Percentiles rank a stretch among this genome's conserved stretches.
Conservation (phyloP, 768 basidiomycete genomes). For the Boletus sp. region DNA sequence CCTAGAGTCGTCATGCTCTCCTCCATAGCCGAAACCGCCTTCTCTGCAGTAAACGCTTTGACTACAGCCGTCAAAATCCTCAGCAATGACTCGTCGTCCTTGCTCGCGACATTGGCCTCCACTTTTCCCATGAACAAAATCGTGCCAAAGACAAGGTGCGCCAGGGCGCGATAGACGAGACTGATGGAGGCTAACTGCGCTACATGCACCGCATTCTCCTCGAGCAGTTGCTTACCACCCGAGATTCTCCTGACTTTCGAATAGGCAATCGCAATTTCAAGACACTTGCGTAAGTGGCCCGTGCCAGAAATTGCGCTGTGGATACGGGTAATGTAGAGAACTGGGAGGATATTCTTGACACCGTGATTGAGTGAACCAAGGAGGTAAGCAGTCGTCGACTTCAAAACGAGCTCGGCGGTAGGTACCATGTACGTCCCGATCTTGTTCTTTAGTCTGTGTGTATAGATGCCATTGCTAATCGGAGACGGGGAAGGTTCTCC, state of each 20-base stretch:
- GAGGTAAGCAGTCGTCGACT: constrained; percentile 59
- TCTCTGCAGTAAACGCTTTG: constrained; percentile 71
- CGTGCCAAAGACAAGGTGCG: constrained; percentile 61
- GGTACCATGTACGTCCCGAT: constrained; percentile 73
- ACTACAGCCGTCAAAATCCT: constrained; percentile 66
- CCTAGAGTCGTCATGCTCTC: constrained; percentile 74
- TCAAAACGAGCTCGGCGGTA: constrained; percentile 70
- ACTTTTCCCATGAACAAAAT: constrained; percentile 58
- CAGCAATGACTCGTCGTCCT: constrained; percentile 51
- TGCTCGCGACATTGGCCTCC: constrained; percentile 52
- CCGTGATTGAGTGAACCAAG: constrained; percentile 59
- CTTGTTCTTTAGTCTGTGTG: constrained; percentile 79
- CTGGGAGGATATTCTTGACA: constrained; percentile 63
- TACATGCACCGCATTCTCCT: constrained; percentile 61
- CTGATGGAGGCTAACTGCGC: constrained; percentile 59
- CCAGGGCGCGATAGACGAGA: constrained; percentile 62
- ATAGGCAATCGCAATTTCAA: constrained; percentile 65
- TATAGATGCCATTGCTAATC: constrained; percentile 60
- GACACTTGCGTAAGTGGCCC: constrained; percentile 58
- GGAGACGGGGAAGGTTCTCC: constrained; percentile 42
- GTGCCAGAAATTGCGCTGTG: constrained; percentile 59
- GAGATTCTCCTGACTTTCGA: constrained; percentile 57
- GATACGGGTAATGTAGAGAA: constrained; percentile 76
- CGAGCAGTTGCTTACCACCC: constrained; percentile 48
- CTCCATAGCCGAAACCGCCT: constrained; percentile 61